Base-by-base conservation (phyloP, 176 grass and related monocot genomes). In the Ampelocalamus luodianensis region DNA sequence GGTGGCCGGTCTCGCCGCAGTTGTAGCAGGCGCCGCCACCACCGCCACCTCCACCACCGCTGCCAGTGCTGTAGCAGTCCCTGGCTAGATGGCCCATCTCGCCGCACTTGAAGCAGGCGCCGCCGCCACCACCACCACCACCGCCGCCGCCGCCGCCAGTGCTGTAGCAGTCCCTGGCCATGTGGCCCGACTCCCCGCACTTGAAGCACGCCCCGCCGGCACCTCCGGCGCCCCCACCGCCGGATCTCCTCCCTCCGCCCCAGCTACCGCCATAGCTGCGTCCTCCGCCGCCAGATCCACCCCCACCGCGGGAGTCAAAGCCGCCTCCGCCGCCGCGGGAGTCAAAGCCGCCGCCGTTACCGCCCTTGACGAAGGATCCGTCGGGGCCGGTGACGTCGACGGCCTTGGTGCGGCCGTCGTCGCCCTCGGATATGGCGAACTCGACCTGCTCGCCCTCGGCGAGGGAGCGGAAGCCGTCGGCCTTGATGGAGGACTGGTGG, bases 331-430 rank as follows among this genome's bases (percentile, higher is more conserved):
- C 44, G 0, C 11, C 10, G 32, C 32, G 32, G 11, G 10, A 45
- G 1, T 15, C 48, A 5, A 15, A 15, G 0, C 87, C 88, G 3
- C 95, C 87, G 0, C 92, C 86, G 1, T 82, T 46, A 0, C 79
- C 85, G 10, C 93, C 96, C 68, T 88, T 91, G 40, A 98, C 93
- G 88, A 29, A 87, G 71, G 93, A 90, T 85, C 96, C 93, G 74
- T 98, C 96, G 3, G 96, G 96, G 26, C 96, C 93, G 12, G 96
- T 96, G 18, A 98, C 96, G 61, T 96, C 96, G 4, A 98, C 93
- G 53, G 96, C 96, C 91, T 96, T 98, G 80, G 91, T 90, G 23
- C 93, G 93, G 77, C 96, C 96, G 72, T 90, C 96, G 14, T 90
- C 96, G 26, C 89, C 63, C 85, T 75, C 62, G 5, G 87, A 74